A percentile compares a stretch with the other conserved stretches of the same genome.
Conservation (phyloP, 164 flowering plant species). For the Stephania yunnanensis region DNA sequence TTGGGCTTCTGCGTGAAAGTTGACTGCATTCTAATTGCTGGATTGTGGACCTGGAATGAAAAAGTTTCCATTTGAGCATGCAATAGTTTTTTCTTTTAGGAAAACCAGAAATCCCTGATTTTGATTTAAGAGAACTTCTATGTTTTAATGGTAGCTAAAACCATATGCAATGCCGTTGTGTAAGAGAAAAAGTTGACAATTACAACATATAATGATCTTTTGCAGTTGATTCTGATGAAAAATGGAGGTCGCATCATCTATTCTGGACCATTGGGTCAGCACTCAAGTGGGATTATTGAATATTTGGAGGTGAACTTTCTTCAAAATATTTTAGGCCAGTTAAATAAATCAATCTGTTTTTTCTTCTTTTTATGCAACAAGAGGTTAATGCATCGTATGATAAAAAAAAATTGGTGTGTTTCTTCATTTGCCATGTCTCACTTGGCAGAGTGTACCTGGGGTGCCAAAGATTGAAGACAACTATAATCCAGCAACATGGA, state of each 20-base stretch:
- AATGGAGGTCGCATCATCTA: slow-evolving; percentile 56
- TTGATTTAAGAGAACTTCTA: neutral
- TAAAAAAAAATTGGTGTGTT: neutral
- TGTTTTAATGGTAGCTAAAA: neutral
- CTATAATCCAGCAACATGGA: slow-evolving; percentile 58
- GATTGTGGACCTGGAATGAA: too few species aligned
- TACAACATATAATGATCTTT: neutral
- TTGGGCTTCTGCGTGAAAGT: too few species aligned
- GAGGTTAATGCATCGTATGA: neutral
- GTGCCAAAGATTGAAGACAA: slow-evolving; percentile 40
- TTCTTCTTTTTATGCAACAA: neutral
- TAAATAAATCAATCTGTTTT: neutral
- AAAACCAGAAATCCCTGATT: too few species aligned
- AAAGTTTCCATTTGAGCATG: too few species aligned
- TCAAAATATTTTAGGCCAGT: neutral
- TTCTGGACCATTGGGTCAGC: slow-evolving; percentile 52
- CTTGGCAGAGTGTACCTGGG: slow-evolving; percentile 36
- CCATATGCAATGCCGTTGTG: neutral
- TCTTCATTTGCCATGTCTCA: neutral
- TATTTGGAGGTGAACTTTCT: slow-evolving; percentile 51
- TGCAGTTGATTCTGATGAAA: slow-evolving; percentile 54
- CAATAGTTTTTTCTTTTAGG: too few species aligned
- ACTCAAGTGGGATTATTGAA: slow-evolving; percentile 46
- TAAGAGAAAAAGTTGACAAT: too few species aligned
- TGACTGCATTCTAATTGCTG: too few species aligned